Conservation (phyloP, 331 rosid species). For the Arachis monticola region DNA sequence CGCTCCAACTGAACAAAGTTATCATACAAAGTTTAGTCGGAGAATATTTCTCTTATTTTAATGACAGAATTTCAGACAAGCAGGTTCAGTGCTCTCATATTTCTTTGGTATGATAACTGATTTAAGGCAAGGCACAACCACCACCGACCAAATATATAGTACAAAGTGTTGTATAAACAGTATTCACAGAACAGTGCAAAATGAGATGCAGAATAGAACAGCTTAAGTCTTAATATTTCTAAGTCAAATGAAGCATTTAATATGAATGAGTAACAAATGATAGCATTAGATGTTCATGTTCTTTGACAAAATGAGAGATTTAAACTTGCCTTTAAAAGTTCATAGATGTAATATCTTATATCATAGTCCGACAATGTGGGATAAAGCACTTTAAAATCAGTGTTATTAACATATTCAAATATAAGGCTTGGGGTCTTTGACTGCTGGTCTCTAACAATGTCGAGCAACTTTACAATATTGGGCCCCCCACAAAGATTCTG, state of each 20-base stretch:
- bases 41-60: too few species aligned
- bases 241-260: conserved; percentile 20
- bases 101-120: too few species aligned
- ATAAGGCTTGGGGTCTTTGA: conserved; percentile 94
- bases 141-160: too few species aligned
- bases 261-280: neutral
- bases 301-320: conserved; percentile 5
- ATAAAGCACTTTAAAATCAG: conserved; percentile 92
- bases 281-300: conserved; percentile 1
- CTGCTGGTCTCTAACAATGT: conserved; percentile 94
- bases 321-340: conserved; percentile 80
- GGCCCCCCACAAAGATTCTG: conserved; percentile 98
- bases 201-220: too few species aligned
- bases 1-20: too few species aligned
- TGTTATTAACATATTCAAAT: conserved; percentile 89
- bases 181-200: too few species aligned
- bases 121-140: too few species aligned
- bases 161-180: too few species aligned
- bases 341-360: conserved; percentile 80
- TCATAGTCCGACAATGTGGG: conserved; percentile 86
- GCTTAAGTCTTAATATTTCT: conserved; percentile 3
- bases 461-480: conserved; percentile 89
- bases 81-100: too few species aligned
- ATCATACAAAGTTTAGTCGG: too few species aligned
- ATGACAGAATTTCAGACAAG: too few species aligned